Base-by-base conservation (phyloP, 2,329 filamentous ascomycete genomes). In the Colletotrichum sansevieriae region DNA sequence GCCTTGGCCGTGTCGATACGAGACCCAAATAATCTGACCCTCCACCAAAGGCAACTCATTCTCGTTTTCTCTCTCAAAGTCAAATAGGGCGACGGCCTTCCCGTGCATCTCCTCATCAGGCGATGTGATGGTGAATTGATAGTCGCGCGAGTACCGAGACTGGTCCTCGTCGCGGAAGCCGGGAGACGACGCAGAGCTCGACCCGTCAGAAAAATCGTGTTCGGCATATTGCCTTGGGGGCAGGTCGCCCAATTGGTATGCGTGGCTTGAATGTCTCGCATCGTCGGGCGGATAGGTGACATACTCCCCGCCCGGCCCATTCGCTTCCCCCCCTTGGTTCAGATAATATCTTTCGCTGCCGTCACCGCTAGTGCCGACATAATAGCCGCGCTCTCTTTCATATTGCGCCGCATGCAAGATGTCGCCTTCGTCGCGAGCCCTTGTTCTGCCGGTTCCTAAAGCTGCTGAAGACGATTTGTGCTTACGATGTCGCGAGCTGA, bases 101-200 rank as follows among this genome's bases (percentile, higher is more conserved):
- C 96, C 96, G 76, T 98, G 95, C 88, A 98, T 98, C 79, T 98
- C 94, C 81, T 98, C 95, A 78, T 98, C 96, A 5, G 95, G 94
- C 13, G 93, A 97, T 15, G 93, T 95, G 74, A 97, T 97, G 18
- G 94, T 97, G 78, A 98, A 97, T 74, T 97, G 93, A 78, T 97
- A 98, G 79, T 97, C 93, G 72, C 92, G 90, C 52, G 94, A 97
- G 79, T 95, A 97, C 74, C 94, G 89, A 63, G 91, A 93, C 77
- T 93, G 87, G 75, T 94, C 91, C 73, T 89, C 87, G 67, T 87
- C 83, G 65, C 81, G 83, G 70, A 83, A 85, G 35, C 84, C 84
- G 1, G 88, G 87, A 9, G 89, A 91, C 15, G 88, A 90, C 49
- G 84, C 82, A 35, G 83, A 79, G 78, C 87, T 89, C 15, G 88